Conservation (phyloP, 768 basidiomycete genomes). For the Suillus decipiens region DNA sequence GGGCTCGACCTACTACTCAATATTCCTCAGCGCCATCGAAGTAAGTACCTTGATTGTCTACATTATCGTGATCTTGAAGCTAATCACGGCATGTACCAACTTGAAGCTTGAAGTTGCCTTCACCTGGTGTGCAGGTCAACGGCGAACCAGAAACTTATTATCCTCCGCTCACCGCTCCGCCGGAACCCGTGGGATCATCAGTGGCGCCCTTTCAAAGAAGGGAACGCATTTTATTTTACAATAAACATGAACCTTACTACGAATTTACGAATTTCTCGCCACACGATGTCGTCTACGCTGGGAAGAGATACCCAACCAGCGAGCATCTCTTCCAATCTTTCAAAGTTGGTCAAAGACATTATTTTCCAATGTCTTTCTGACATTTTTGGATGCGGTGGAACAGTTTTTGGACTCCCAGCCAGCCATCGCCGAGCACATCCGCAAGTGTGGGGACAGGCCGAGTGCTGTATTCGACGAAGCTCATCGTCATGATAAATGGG, state of each 20-base stretch:
- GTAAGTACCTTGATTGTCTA: conserved; percentile 13
- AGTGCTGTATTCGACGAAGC: conserved; percentile 69
- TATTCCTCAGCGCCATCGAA: conserved; percentile 20
- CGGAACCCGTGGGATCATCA: conserved; percentile 29
- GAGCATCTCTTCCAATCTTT: conserved; percentile 80
- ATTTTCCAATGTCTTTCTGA: background rate
- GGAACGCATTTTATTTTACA: conserved; percentile 58
- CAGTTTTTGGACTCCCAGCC: conserved; percentile 65
- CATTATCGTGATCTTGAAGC: conserved; percentile 3
- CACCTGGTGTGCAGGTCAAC: conserved; percentile 9
- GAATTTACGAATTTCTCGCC: conserved; percentile 76
- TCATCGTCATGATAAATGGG: conserved; percentile 60
- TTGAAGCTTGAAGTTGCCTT: conserved; percentile 16
- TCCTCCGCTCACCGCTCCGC: conserved; percentile 35
- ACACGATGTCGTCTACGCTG: conserved; percentile 61
- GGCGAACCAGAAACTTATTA: conserved; percentile 24
- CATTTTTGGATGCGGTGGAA: conserved; percentile 1
- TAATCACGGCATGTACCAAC: conserved; percentile 13
- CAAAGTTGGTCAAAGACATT: conserved; percentile 44
- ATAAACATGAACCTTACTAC: conserved; percentile 63
- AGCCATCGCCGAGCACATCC: conserved; percentile 67
- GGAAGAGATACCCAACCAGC: conserved; percentile 70
- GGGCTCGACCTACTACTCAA: conserved; percentile 27
- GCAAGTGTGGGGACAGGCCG: conserved; percentile 62
- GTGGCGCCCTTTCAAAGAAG: conserved; percentile 33